Base-by-base conservation (phyloP, 306 rosid species). In the Astragalus glycyphyllos region DNA sequence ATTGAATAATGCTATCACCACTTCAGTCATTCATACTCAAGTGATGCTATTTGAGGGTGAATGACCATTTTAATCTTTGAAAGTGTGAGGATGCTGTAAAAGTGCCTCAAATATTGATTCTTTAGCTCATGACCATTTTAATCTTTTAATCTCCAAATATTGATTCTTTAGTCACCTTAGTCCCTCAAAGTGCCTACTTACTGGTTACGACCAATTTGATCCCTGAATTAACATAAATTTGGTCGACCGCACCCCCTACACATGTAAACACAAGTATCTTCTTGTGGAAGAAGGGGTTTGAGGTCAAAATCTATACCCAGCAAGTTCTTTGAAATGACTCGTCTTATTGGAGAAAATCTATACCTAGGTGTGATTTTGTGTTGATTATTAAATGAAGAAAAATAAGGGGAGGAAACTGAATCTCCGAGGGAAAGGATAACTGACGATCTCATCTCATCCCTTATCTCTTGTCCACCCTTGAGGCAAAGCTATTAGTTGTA, bases 21-120 rank as follows among this genome's bases (percentile, higher is more conserved):
- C 73, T 47, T 71, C n/a, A 45, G 51, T 71, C 76, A 53, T 46
- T 45, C 59, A 7, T 66, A 2, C 62, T 35, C 66, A 5, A 26
- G 31, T 1, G 3, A 2, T 26, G 3, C 31, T 26, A 26, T 26
- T 26, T 26, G 31, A 26, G 31, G 31, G 31, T 1, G 31, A 1
- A 26, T 2, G 2, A 20, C 23, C 23, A 20, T 20, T 26, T 26
- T 26, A 26, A 4, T 26, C 31, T 26, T 26, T 26, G 31, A 26
- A 26, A 26, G 31, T 26, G 31, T 26, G 31, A 26, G 31, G 31
- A n/a, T n/a, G n/a, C n/a, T n/a, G n/a, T n/a, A n/a, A n/a, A n/a
- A n/a, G n/a, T n/a, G n/a, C n/a, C n/a, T n/a, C n/a, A n/a, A n/a
- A n/a, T n/a, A n/a, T n/a, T n/a, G n/a, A n/a, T n/a, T n/a, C n/a